Evolutionary conservation across 1,284 basidiomycete species (phyloP).

Genomic region (Austroboletus olivaceoglutinosus): DNA sequence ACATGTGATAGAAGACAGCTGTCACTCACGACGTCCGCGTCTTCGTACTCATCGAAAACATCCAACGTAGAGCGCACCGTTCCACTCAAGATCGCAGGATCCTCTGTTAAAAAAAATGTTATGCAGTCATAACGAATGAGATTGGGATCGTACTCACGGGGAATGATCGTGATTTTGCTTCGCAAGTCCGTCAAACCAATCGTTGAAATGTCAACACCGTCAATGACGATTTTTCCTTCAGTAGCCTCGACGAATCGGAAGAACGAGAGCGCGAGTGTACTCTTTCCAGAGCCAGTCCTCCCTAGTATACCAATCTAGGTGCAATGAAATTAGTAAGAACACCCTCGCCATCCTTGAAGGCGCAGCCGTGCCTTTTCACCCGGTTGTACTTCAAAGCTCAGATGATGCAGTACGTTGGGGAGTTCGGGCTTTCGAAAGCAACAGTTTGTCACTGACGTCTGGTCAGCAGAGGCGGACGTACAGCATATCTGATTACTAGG

Average conservation of each 20-base stretch:
- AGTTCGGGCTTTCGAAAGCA: constrained; percentile 60
- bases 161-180: constrained; percentile 86
- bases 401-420: constrained; percentile 81
- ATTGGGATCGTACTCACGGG: constrained; percentile 52
- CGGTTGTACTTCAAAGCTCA: constrained; percentile 76
- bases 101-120: constrained; percentile 50
- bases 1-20: background rate
- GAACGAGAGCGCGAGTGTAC: constrained; percentile 88
- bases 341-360: background rate
- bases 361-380: constrained; percentile 61
- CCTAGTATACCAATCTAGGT: constrained; percentile 80
- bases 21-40: constrained; percentile 74
- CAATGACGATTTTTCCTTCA: constrained; percentile 79
- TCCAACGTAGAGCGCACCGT: constrained; percentile 85
- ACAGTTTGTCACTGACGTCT: background rate
- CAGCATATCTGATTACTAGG: constrained; percentile 85
- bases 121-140: background rate
- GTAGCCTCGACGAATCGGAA: constrained; percentile 95
- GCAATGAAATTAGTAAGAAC: constrained; percentile 4
- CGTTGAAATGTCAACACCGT: constrained; percentile 82
- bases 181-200: constrained; percentile 90
- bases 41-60: constrained; percentile 86
- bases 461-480: constrained; percentile 37
- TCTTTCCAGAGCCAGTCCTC: constrained; percentile 87
- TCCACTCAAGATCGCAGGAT: constrained; percentile 87